Percentiles rank a stretch among this genome's conserved stretches.
These are phyloP conservation scores for Penstemon newberryi DNA, from an alignment of 257 asterid species.

Conservation along the genomic window DNA sequence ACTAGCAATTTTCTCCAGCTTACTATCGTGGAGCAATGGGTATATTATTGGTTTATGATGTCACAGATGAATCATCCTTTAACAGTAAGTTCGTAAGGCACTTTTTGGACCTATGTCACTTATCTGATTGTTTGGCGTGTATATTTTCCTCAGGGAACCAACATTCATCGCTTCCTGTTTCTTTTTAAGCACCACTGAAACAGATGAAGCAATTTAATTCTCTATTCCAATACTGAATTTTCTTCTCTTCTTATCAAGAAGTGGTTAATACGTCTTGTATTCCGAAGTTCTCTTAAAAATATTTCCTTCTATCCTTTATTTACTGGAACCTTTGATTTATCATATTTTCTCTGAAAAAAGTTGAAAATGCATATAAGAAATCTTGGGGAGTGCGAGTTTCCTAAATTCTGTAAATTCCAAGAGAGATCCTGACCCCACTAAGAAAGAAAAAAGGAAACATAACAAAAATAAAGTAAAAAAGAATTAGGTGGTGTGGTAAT, in stretches of 20 bases:
- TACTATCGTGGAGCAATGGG: constrained; percentile 61
- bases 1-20: constrained; percentile 30
- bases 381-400: background rate
- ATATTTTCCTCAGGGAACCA: background rate
- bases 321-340: background rate
- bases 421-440: background rate
- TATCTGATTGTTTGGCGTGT: background rate
- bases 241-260: background rate
- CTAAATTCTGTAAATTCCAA: background rate
- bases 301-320: background rate
- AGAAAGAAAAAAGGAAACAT: background rate
- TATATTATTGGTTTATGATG: constrained; percentile 52
- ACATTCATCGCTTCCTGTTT: background rate
- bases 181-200: background rate
- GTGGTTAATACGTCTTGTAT: background rate
- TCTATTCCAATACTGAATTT: background rate
- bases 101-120: constrained; percentile 1
- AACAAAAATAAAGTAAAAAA: background rate
- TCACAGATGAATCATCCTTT: constrained; percentile 33
- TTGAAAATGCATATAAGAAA: background rate
- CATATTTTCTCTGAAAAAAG: constrained; percentile 7
- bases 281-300: background rate
- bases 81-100: constrained; percentile 39
- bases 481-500: background rate
- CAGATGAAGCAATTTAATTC: background rate